Base-by-base conservation (phyloP, 768 basidiomycete species). In the Russula dissimulans region DNA sequence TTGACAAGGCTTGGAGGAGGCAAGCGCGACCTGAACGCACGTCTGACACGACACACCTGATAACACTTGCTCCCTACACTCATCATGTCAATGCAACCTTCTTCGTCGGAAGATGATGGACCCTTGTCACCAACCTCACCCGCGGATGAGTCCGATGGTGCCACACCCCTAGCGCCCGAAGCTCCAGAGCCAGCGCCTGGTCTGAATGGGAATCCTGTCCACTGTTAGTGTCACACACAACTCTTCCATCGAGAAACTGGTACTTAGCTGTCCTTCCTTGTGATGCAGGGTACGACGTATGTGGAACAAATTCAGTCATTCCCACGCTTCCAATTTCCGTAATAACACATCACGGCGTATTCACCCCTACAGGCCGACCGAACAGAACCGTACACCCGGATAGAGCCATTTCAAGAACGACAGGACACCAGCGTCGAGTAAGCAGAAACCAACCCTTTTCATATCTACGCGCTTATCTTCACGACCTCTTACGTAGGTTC, bases 381-480 rank as follows among this genome's bases (percentile, higher is more conserved):
- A 65, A 84, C 86, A 49, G 90, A 92, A 71, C 67, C 90, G 10
- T 92, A 92, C 69, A 92, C 90, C 18, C 81, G 84, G 59, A 92
- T 90, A 66, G 77, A 78, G 48, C 90, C 90, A 31, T 92, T 92
- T 70, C 89, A 91, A 71, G 88, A 91, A 74, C 83, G 78, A 67
- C 79, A 84, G 69, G 90, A 92, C 69, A 89, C 90, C 26, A 88
- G 83, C 64, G 79, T 92, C 63, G 91, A 91, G 89, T 90, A 67
- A 43, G 61, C 44, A 42, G 15, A 66, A 85, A 76, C 32, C 29
- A 34, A 26, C 56, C 54, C 22, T 49, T 56, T n/a, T 56, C 22
- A 39, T 45, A 61, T 43, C 44, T 45, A 38, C 22, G 26, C 42
- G 57, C 34, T 55, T 53, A 55, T 62, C 41, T 61, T 38, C 42